These are phyloP conservation scores for Aspergillus wentii DNA, from an alignment of 495 filamentous ascomycete genomes.

Conservation along the genomic window DNA sequence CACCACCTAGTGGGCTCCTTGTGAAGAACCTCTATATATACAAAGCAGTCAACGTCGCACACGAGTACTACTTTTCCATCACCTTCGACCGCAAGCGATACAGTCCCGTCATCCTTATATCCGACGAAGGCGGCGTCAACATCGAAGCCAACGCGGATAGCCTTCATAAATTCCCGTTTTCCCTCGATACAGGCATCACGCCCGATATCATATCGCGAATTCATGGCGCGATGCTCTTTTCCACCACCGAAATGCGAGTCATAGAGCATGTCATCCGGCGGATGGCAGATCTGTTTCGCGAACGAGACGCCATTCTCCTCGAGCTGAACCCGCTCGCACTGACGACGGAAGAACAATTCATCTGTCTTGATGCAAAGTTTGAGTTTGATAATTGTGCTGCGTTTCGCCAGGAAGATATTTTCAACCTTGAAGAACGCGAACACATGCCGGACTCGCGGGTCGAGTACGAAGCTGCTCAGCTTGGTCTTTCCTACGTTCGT, in stretches of 20 bases:
- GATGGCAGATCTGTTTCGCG: constrained; percentile 21
- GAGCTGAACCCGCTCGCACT: constrained; percentile 31
- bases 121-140: constrained; percentile 22
- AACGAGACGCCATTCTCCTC: constrained; percentile 29
- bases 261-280: constrained; percentile 18
- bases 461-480: constrained; percentile 16
- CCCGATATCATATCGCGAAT: constrained; percentile 17
- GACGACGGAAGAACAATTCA: constrained; percentile 18
- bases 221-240: constrained; percentile 19
- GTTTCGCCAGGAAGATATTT: constrained; percentile 21
- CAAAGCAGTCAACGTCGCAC: constrained; percentile 18
- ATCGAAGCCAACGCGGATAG: constrained; percentile 25
- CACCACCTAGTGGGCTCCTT: constrained; percentile 19
- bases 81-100: constrained; percentile 26
- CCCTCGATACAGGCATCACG: constrained; percentile 17
- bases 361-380: constrained; percentile 28
- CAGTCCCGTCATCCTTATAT: constrained; percentile 25
- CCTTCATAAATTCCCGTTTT: constrained; percentile 22
- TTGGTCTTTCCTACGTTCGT: constrained; percentile 24
- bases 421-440: constrained; percentile 18
- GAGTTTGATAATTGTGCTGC: constrained; percentile 21
- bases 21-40: constrained; percentile 32
- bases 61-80: constrained; percentile 30
- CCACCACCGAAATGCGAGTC: constrained; percentile 14
- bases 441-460: constrained; percentile 9